Conservation (phyloP, 495 filamentous ascomycete species). For the Aspergillus coremiiformis region DNA sequence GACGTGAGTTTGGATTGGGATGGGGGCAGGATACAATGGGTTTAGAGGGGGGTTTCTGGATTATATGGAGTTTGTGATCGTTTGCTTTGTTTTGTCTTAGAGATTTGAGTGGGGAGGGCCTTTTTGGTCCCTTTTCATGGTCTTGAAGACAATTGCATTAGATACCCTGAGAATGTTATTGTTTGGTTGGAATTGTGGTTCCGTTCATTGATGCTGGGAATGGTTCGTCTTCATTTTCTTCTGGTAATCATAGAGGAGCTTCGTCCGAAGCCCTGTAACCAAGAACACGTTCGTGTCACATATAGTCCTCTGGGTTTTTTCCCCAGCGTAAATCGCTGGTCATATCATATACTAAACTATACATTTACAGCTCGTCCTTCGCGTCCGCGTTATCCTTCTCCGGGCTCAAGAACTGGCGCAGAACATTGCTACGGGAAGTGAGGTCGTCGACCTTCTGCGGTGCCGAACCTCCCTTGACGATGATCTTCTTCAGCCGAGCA, state of each 20-base stretch:
- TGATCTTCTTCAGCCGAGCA: conserved; percentile 65
- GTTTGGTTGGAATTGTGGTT: not conserved
- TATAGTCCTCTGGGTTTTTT: not conserved
- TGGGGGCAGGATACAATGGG: too few species aligned
- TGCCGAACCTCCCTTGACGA: conserved; percentile 78
- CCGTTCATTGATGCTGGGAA: not conserved
- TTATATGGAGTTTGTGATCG: not conserved
- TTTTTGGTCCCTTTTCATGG: not conserved
- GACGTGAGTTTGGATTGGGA: not conserved
- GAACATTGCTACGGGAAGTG: conserved; percentile 77
- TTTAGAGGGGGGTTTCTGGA: too few species aligned
- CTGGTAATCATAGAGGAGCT: not conserved
- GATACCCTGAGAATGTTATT: conserved; percentile 3
- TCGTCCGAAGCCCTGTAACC: not conserved
- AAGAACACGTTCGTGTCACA: not conserved
- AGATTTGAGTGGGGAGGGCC: not conserved
- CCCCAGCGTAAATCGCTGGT: not conserved
- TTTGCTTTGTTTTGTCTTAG: not conserved
- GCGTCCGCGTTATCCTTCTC: conserved; percentile 26
- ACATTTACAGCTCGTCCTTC: conserved; percentile 65
- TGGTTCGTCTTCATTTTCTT: not conserved
- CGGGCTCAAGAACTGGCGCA: conserved; percentile 62
- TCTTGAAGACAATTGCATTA: not conserved
- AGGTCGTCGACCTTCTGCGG: conserved; percentile 87
- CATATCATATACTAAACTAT: not conserved